These are phyloP conservation scores for Dictyostelium purpureum DNA, from an alignment of 78 protist genomes.

Conservation along the genomic window DNA sequence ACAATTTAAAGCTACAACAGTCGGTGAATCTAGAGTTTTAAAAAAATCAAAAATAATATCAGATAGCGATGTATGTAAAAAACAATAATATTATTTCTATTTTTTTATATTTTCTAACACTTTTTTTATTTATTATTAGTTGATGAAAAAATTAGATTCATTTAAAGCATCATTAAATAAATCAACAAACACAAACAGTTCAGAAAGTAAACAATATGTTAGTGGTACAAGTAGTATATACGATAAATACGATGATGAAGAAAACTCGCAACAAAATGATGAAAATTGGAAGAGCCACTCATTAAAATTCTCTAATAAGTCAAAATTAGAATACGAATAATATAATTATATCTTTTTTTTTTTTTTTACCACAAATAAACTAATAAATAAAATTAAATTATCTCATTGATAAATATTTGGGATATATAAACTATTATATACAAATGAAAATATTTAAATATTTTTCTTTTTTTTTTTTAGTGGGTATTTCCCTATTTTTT, in stretches of 20 bases:
- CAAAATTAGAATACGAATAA: slow-evolving; percentile 11
- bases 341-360: neutral
- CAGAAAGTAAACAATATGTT: too few relatives aligned
- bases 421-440: too few relatives aligned
- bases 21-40: neutral
- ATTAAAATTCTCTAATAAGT: neutral
- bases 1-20: neutral
- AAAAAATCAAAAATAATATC: slow-evolving; percentile 31
- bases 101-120: too few relatives aligned
- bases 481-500: neutral
- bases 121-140: neutral
- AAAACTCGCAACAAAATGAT: neutral
- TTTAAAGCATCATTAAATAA: neutral
- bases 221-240: too few relatives aligned
- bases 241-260: neutral
- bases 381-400: too few relatives aligned
- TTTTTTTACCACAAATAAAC: too few relatives aligned
- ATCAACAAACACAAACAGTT: neutral
- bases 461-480: neutral
- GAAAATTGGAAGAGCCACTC: neutral
- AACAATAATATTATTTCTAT: neutral
- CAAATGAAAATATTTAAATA: too few relatives aligned
- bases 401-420: too few relatives aligned
- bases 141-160: neutral
- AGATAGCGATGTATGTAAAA: slow-evolving; percentile 12